phyloP scores from a whole-genome alignment of 2,329 filamentous ascomycete genomes.

The Clathrospora elynae region DNA sequence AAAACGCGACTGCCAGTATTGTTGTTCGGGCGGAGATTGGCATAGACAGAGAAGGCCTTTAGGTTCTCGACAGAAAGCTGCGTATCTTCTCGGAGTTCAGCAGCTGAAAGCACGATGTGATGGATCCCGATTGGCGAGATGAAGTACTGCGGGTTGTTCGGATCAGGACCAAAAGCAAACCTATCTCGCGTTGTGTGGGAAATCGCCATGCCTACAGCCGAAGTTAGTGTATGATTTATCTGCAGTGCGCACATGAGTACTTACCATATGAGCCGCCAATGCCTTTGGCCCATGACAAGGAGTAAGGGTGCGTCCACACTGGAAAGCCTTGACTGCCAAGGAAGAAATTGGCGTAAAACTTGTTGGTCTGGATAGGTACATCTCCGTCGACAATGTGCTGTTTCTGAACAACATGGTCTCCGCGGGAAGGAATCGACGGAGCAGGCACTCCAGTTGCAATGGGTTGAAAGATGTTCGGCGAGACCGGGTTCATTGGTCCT shows the following conservation, averaged over 20 bases:
- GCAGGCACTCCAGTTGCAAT: conserved; percentile 51
- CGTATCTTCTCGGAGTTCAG: conserved; percentile 70
- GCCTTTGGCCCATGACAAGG: conserved; percentile 53
- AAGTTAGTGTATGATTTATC: neutral
- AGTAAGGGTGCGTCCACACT: conserved; percentile 72
- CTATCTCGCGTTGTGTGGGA: conserved; percentile 74
- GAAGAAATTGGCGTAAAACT: conserved; percentile 75
- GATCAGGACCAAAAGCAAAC: conserved; percentile 55
- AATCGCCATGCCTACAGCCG: conserved; percentile 62
- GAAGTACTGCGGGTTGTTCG: conserved; percentile 65
- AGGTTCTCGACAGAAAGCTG: conserved; percentile 59
- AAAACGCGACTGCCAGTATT: conserved; percentile 58
- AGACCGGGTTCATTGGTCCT: conserved; percentile 17
- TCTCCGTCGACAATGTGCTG: conserved; percentile 46
- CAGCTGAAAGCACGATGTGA: conserved; percentile 78
- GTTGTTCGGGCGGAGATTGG: conserved; percentile 64
- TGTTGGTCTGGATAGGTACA: conserved; percentile 71
- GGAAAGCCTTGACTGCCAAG: conserved; percentile 71
- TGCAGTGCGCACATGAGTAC: neutral
- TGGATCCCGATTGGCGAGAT: conserved; percentile 84
- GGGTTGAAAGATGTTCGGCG: conserved; percentile 48
- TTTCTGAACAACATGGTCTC: conserved; percentile 52
- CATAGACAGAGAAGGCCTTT: conserved; percentile 65
- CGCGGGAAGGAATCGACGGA: conserved; percentile 41
- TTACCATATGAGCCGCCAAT: conserved; percentile 71